Conservation (phyloP, 306 rosid species). For the Pyrus pyrifolia region DNA sequence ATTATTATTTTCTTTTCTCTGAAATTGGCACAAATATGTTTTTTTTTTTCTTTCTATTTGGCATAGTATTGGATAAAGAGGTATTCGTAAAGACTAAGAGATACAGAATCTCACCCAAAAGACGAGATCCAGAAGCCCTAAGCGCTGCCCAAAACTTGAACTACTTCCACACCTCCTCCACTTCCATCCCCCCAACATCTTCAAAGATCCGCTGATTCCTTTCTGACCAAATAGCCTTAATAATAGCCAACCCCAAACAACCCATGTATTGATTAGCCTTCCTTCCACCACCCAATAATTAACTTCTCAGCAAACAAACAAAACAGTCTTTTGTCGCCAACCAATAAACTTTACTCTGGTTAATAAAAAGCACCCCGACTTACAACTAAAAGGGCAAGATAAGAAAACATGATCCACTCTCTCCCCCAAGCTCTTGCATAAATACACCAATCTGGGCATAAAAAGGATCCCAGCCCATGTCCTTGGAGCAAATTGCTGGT, state of each 20-base stretch:
- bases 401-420: neutral
- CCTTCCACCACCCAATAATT: neutral
- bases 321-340: neutral
- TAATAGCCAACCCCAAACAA: neutral
- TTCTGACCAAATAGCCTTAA: no score
- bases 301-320: neutral
- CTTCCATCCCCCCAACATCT: no score
- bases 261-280: neutral
- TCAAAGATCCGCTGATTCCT: no score
- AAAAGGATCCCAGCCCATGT: neutral
- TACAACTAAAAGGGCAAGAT: neutral
- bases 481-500: neutral
- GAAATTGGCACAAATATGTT: neutral
- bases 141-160: no score
- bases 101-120: no score
- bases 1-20: neutral
- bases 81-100: no score
- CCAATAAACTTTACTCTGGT: neutral
- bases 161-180: no score
- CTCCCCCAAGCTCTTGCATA: neutral
- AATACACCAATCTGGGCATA: neutral
- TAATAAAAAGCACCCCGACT: neutral
- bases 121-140: no score
- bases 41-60: no score
- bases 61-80: no score